Conservation (phyloP, 345 rosid species). For the Aquilaria sinensis region DNA sequence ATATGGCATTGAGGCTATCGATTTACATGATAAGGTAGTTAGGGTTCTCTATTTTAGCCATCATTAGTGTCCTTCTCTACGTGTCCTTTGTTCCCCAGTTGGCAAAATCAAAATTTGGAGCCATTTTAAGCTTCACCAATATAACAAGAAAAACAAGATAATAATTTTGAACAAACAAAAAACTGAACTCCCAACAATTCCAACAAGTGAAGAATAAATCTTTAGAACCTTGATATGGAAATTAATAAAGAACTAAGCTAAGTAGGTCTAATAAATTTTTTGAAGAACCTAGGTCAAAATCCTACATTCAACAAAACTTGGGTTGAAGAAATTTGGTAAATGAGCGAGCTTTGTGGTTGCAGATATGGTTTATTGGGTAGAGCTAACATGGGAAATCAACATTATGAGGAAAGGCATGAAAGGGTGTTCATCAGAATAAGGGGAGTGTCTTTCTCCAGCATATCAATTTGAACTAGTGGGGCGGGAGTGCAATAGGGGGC, state of each 20-base stretch:
- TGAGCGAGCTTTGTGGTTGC: constrained; percentile 1
- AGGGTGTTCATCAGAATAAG: too few relatives aligned
- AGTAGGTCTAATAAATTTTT: constrained; percentile 2
- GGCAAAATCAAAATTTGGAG: constrained; percentile 61
- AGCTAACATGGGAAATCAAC: constrained; percentile 29
- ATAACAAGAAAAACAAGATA: not conserved
- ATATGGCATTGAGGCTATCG: constrained; percentile 78
- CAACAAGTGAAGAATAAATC: constrained; percentile 4
- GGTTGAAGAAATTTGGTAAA: not conserved
- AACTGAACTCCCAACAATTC: not conserved
- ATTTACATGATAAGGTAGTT: constrained; percentile 81
- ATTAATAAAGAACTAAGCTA: constrained; percentile 26
- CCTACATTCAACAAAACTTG: constrained; percentile 31
- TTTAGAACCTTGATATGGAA: constrained; percentile 42
- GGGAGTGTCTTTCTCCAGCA: too few relatives aligned
- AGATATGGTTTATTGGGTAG: constrained; percentile 14
- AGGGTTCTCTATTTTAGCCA: constrained; percentile 83
- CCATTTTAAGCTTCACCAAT: constrained; percentile 33
- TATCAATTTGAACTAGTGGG: too few relatives aligned
- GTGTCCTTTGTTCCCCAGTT: constrained; percentile 63
- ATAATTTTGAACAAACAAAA: constrained; percentile 4
- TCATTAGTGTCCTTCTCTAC: constrained; percentile 71
- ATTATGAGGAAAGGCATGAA: constrained; percentile 38
- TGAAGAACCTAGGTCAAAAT: constrained; percentile 28
- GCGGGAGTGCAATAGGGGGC: too few relatives aligned